Evolutionary conservation across 1,284 basidiomycete species (phyloP).

Genomic region (Fistulinella cinereoalba): DNA sequence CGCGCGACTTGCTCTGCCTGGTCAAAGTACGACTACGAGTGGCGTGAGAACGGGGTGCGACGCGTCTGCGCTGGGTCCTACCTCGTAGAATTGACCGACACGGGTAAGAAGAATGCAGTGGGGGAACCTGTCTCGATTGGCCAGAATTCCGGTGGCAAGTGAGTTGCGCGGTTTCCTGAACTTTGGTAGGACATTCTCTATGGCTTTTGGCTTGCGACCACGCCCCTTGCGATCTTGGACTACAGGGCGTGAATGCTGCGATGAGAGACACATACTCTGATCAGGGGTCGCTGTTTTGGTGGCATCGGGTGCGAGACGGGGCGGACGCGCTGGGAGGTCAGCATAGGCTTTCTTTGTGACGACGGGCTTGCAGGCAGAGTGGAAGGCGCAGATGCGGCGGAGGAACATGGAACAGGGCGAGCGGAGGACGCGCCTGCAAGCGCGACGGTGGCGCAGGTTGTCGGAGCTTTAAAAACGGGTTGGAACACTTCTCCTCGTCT

Average conservation of each 20-base stretch:
- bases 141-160: slow-evolving; percentile 67
- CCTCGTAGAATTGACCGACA: slow-evolving; percentile 95
- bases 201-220: slow-evolving; percentile 18
- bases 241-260: not conserved
- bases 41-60: slow-evolving; percentile 8
- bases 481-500: slow-evolving; percentile 32
- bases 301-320: not conserved
- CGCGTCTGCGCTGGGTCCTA: slow-evolving; percentile 31
- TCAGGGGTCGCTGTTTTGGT: not conserved
- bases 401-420: slow-evolving; percentile 17
- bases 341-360: slow-evolving; percentile 51
- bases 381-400: slow-evolving; percentile 17
- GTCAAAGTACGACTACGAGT: slow-evolving; percentile 82
- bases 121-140: slow-evolving; percentile 75
- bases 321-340: slow-evolving; percentile 51
- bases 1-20: slow-evolving; percentile 79
- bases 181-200: not conserved
- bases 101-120: slow-evolving; percentile 88
- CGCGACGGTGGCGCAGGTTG: slow-evolving; percentile 35
- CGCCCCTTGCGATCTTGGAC: slow-evolving; percentile 13
- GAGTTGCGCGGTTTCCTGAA: slow-evolving; percentile 36
- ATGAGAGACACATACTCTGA: not conserved
- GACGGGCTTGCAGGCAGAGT: slow-evolving; percentile 15
- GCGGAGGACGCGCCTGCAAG: slow-evolving; percentile 12
- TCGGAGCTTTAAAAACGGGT: slow-evolving; percentile 42